A percentile compares a stretch with the other conserved stretches of the same genome.
phyloP scores from a whole-genome alignment of 805 yeast genomes.

The Isabelozyma rhagii region DNA sequence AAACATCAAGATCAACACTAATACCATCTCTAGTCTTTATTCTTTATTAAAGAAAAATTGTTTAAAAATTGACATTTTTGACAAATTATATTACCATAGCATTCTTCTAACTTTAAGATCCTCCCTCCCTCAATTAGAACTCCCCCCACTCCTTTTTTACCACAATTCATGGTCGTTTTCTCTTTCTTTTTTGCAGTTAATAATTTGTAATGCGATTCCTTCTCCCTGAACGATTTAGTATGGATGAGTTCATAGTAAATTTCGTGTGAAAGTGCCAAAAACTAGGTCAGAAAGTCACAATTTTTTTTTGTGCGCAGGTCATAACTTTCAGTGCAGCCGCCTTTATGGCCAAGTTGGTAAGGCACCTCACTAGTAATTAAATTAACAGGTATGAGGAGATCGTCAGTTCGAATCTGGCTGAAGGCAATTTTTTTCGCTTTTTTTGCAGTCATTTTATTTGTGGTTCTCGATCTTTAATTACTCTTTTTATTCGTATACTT shows the following conservation, averaged over 20 bases:
- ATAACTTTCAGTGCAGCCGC: background rate
- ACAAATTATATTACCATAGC: background rate
- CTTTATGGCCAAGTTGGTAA: constrained; percentile 47
- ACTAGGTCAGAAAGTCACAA: background rate
- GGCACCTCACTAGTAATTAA: constrained; percentile 50
- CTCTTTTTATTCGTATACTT: too few relatives aligned
- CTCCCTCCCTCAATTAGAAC: too few relatives aligned
- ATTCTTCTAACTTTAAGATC: too few relatives aligned
- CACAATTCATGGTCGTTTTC: too few relatives aligned
- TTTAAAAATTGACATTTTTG: background rate
- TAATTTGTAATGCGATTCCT: background rate
- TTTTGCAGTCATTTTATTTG: background rate
- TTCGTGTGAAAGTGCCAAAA: too few relatives aligned
- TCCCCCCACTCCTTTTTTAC: too few relatives aligned
- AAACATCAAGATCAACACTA: background rate
- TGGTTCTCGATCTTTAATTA: background rate
- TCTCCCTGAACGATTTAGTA: background rate
- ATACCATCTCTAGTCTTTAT: background rate
- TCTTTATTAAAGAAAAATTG: background rate
- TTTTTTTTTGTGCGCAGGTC: background rate
- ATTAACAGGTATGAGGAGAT: constrained; percentile 40
- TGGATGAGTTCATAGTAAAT: background rate
- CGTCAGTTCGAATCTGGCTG: constrained; percentile 54
- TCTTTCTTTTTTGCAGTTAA: background rate
- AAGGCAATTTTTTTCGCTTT: constrained; percentile 28